Evolutionary conservation across 345 rosid species (phyloP).

Genomic region (Moricandia arvensis): DNA sequence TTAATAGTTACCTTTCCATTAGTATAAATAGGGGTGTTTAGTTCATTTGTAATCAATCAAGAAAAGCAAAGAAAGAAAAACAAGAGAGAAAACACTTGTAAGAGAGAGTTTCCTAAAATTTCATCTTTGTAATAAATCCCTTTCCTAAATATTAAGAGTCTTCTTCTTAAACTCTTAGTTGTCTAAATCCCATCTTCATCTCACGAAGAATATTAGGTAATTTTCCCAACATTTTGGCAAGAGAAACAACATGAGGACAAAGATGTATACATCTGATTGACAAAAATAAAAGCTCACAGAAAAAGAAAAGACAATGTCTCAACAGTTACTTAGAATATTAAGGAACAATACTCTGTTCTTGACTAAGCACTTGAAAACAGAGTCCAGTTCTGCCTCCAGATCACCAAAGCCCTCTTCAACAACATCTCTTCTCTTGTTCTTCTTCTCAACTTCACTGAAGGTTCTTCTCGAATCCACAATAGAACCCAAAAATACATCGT

Average conservation of each 20-base stretch:
- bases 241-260: not conserved
- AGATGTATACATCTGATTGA: conserved; percentile 7
- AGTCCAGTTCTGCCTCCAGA: conserved; percentile 45
- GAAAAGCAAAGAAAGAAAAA: no score
- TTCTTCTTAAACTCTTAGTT: no score
- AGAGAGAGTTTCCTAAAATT: no score
- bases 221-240: no score
- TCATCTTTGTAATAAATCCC: no score
- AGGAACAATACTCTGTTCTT: conserved; percentile 49
- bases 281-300: not conserved
- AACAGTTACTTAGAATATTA: conserved; percentile 41
- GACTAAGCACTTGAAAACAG: conserved; percentile 42
- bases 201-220: no score
- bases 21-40: no score
- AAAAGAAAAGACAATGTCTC: not conserved
- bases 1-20: no score
- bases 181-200: no score
- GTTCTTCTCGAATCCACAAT: conserved; percentile 7
- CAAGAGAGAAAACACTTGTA: no score
- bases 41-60: no score
- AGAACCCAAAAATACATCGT: conserved; percentile 32
- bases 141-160: no score
- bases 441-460: conserved; percentile 4
- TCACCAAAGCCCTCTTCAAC: conserved; percentile 37
- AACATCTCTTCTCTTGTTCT: conserved; percentile 21